phyloP scores from a whole-genome alignment of 441 rosid species.

The Euphorbia schlechtendalii region DNA sequence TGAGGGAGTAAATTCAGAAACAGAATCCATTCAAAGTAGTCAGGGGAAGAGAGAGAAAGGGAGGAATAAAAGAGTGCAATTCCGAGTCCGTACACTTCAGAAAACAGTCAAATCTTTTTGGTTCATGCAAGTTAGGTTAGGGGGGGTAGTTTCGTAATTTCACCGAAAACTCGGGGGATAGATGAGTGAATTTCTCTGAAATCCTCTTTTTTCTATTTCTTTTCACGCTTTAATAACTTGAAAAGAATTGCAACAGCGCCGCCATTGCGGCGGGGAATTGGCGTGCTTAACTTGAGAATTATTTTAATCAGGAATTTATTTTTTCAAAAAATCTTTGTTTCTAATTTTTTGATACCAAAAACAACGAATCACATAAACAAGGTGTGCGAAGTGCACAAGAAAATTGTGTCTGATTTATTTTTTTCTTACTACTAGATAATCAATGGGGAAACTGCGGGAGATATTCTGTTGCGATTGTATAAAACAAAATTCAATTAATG shows the following conservation, averaged over 20 bases:
- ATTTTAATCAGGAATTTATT: too few relatives aligned
- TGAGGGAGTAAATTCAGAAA: too few relatives aligned
- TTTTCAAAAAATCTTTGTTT: too few relatives aligned
- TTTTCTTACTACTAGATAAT: too few relatives aligned
- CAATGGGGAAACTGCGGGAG: too few relatives aligned
- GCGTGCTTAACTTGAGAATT: constrained; percentile 25
- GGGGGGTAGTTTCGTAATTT: constrained; percentile 38
- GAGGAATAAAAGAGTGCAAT: constrained; percentile 21
- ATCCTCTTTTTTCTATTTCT: constrained; percentile 8
- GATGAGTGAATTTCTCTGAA: constrained; percentile 14
- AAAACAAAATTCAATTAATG: neutral
- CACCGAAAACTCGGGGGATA: constrained; percentile 26
- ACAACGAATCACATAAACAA: too few relatives aligned
- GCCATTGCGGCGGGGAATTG: constrained; percentile 72
- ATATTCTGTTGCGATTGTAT: constrained; percentile 13
- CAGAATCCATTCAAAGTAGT: too few relatives aligned
- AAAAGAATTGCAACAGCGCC: constrained; percentile 39
- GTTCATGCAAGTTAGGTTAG: constrained; percentile 26
- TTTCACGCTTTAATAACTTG: constrained; percentile 11
- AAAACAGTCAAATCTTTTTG: constrained; percentile 17
- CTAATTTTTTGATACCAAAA: neutral
- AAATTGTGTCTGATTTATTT: too few relatives aligned
- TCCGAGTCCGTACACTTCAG: constrained; percentile 30
- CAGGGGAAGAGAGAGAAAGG: constrained; percentile 12
- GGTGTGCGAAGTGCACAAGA: too few relatives aligned